Percentiles rank a stretch among this genome's conserved stretches.
Conservation (phyloP, 305 asterid genomes). For the Rubia balearica region DNA sequence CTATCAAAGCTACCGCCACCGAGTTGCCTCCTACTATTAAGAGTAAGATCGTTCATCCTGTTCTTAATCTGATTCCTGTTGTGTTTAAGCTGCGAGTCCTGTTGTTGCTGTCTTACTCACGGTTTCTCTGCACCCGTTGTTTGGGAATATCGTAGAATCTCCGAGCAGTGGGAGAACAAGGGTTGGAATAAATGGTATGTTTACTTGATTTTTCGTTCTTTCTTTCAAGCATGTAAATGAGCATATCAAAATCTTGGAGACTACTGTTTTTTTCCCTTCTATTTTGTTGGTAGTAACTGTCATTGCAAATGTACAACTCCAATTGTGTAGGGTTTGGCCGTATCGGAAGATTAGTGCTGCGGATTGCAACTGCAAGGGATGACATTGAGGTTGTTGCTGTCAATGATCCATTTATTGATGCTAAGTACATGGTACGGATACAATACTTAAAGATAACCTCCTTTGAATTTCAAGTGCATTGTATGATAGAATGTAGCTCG, state of each 20-base stretch:
- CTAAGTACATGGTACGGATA: slow-evolving; percentile 80
- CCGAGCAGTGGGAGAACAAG: slow-evolving; percentile 55
- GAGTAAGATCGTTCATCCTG: slow-evolving; percentile 32
- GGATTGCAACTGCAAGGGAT: slow-evolving; percentile 83
- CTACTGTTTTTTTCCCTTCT: background rate
- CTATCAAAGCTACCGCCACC: slow-evolving; percentile 81
- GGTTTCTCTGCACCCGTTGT: background rate
- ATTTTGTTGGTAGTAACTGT: background rate
- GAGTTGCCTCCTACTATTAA: slow-evolving; percentile 65
- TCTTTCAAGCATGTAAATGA: background rate
- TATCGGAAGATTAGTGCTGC: slow-evolving; percentile 81
- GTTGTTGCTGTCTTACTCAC: slow-evolving; percentile 23
- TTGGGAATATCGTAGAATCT: slow-evolving; percentile 45
- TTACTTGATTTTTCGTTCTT: background rate
- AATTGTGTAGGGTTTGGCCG: slow-evolving; percentile 79
- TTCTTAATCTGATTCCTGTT: slow-evolving; percentile 11
- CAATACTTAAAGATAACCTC: slow-evolving; percentile 1
- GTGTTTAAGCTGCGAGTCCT: slow-evolving; percentile 10
- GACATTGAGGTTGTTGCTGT: slow-evolving; percentile 96
- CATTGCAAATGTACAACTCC: background rate
- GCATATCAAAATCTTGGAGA: background rate
- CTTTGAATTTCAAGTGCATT: background rate
- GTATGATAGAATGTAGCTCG: background rate
- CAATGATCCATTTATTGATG: slow-evolving; percentile 93
- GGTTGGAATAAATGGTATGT: slow-evolving; percentile 90